These are phyloP conservation scores for Leccinum imitatum DNA, from an alignment of 768 basidiomycete genomes.

Conservation along the genomic window DNA sequence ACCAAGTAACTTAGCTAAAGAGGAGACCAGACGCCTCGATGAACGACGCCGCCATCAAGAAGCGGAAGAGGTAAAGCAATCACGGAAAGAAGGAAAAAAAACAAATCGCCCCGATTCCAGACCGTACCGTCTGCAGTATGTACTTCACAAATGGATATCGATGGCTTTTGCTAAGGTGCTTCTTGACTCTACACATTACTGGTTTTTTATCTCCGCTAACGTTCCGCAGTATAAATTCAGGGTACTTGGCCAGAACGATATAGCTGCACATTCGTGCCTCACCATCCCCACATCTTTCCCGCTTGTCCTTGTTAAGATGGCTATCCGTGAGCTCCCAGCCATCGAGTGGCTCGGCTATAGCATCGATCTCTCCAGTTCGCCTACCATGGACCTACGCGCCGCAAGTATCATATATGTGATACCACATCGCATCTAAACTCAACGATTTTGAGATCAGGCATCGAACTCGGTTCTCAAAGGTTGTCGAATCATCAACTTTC, in stretches of 20 bases:
- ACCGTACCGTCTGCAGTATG: not conserved
- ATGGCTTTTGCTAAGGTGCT: not conserved
- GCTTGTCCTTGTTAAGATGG: not conserved
- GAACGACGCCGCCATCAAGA: no score
- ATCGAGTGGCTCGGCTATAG: slow-evolving; percentile 12
- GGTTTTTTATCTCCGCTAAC: not conserved
- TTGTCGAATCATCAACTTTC: slow-evolving; percentile 5
- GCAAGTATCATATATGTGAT: not conserved
- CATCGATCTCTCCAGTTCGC: slow-evolving; percentile 12
- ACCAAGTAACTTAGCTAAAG: no score
- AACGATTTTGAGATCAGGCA: not conserved
- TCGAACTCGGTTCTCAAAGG: not conserved
- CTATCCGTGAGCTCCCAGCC: slow-evolving; percentile 9
- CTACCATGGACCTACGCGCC: slow-evolving; percentile 10
- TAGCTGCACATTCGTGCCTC: not conserved
- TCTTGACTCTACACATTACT: not conserved
- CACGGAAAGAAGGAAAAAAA: not conserved
- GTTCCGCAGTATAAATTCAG: not conserved
- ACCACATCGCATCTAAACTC: not conserved
- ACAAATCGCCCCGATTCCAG: no score
- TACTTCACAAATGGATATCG: not conserved
- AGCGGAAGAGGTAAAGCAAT: not conserved
- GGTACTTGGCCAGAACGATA: not conserved
- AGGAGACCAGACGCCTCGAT: no score
- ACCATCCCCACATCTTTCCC: not conserved